Conservation (phyloP, 2,329 filamentous ascomycete species). For the Alternaria brassicicola region DNA sequence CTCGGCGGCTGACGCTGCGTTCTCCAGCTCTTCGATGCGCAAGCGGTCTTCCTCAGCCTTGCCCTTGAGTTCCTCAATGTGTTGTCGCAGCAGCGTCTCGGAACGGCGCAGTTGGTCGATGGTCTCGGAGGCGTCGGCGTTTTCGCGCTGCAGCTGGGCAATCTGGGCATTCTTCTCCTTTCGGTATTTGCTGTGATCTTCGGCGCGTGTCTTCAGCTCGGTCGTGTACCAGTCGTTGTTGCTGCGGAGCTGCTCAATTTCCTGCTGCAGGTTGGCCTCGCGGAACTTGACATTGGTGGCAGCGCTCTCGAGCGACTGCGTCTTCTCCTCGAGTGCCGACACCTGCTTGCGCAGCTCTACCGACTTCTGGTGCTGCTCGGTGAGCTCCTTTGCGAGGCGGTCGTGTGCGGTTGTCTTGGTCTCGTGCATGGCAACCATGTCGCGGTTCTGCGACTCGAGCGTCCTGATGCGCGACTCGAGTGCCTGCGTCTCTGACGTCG, state of each 20-base stretch:
- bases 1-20: constrained; percentile 79
- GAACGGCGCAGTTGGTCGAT: constrained; percentile 79
- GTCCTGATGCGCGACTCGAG: constrained; percentile 83
- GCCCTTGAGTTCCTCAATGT: constrained; percentile 81
- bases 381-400: constrained; percentile 81
- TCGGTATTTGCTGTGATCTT: constrained; percentile 85
- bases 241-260: constrained; percentile 84
- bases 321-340: constrained; percentile 78
- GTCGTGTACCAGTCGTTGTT: constrained; percentile 93
- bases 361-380: constrained; percentile 86
- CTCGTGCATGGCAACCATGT: constrained; percentile 86
- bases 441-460: constrained; percentile 89
- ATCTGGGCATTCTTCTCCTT: constrained; percentile 95
- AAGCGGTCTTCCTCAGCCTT: constrained; percentile 85
- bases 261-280: constrained; percentile 87
- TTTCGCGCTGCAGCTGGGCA: constrained; percentile 82
- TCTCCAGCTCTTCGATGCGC: constrained; percentile 84
- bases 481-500: constrained; percentile 74
- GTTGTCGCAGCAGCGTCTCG: constrained; percentile 79
- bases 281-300: constrained; percentile 85
- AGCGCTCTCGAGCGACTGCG: constrained; percentile 80
- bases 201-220: constrained; percentile 87
- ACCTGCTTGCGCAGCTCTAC: constrained; percentile 84
- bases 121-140: constrained; percentile 81
- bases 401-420: constrained; percentile 88